A percentile compares a stretch with the other conserved stretches of the same genome.
phyloP scores from a whole-genome alignment of 2,329 filamentous ascomycete species.

The Tolypocladium tropicale region DNA sequence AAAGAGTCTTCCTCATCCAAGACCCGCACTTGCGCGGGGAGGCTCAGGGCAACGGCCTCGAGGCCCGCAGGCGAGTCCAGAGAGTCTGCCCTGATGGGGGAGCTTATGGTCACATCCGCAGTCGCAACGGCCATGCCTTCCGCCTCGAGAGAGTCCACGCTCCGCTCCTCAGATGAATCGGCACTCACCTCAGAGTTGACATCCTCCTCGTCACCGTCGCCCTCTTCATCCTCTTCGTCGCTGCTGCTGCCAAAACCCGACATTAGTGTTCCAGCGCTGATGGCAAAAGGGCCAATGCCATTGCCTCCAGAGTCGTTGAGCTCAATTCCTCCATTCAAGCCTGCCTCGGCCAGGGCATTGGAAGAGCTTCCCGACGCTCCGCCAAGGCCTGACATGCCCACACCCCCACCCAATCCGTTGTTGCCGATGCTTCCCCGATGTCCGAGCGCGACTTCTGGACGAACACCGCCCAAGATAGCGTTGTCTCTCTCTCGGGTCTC shows the following conservation, averaged over 20 bases:
- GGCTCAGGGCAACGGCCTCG: constrained; percentile 4
- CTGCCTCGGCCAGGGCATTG: constrained; percentile 68
- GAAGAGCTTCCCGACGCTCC: constrained; percentile 35
- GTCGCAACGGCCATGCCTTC: constrained; percentile 15
- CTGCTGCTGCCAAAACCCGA: constrained; percentile 92
- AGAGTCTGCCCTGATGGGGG: constrained; percentile 13
- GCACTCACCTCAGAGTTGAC: constrained; percentile 55
- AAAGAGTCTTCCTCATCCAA: constrained; percentile 2
- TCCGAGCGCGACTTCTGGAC: constrained; percentile 80
- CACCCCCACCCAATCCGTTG: constrained; percentile 35
- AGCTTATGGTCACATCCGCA: constrained; percentile 21
- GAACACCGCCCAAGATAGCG: constrained; percentile 90
- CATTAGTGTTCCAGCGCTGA: constrained; percentile 64
- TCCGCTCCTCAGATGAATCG: constrained; percentile 23
- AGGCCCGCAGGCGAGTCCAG: constrained; percentile 9
- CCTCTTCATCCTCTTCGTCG: constrained; percentile 92
- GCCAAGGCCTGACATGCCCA: constrained; percentile 37
- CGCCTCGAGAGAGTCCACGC: constrained; percentile 15
- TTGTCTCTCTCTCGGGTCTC: constrained; percentile 95
- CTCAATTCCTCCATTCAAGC: constrained; percentile 67
- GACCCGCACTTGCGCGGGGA: constrained; percentile 4
- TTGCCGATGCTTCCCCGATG: constrained; percentile 56
- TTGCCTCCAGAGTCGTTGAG: constrained; percentile 53
- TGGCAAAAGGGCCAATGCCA: constrained; percentile 61
- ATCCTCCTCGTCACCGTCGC: constrained; percentile 74